Conservation (phyloP, 2,329 filamentous ascomycete species). For the Bisporella sp. region DNA sequence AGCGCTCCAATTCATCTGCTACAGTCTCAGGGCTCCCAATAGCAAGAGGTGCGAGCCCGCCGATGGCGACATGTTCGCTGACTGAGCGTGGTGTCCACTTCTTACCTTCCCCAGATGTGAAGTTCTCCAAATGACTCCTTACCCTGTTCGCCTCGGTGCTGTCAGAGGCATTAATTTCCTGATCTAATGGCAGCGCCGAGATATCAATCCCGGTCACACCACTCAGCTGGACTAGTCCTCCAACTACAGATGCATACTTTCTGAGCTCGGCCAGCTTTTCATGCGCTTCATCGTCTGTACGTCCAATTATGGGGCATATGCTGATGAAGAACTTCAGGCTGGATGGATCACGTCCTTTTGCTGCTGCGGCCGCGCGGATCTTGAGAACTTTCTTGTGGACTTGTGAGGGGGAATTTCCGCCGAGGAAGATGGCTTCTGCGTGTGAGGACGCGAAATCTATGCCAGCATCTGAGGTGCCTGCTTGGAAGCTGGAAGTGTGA, state of each 20-base stretch:
- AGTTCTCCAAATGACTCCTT: conserved; percentile 39
- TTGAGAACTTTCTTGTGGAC: conserved; percentile 55
- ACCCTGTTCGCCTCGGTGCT: conserved; percentile 46
- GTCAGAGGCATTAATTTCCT: conserved; percentile 49
- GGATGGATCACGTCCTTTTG: conserved; percentile 47
- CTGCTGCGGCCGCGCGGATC: conserved; percentile 47
- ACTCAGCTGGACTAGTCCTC: conserved; percentile 62
- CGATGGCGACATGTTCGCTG: conserved; percentile 60
- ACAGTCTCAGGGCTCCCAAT: conserved; percentile 45
- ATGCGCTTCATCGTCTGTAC: conserved; percentile 58
- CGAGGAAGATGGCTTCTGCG: conserved; percentile 65
- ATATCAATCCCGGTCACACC: conserved; percentile 67
- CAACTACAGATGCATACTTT: conserved; percentile 55
- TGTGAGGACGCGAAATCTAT: conserved; percentile 62
- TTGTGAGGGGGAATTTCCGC: conserved; percentile 52
- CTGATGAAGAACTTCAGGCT: conserved; percentile 61
- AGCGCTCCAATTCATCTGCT: conserved; percentile 56
- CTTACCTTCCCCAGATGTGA: conserved; percentile 41
- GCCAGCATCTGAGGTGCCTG: conserved; percentile 55
- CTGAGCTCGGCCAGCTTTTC: conserved; percentile 55
- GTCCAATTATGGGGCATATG: conserved; percentile 57
- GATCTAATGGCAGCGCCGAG: conserved; percentile 49
- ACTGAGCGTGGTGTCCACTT: conserved; percentile 65
- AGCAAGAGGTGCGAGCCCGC: conserved; percentile 52
- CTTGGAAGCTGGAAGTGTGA: conserved; percentile 42